These are phyloP conservation scores for Yamadazyma philogaea DNA, from an alignment of 805 yeast genomes.

Conservation along the genomic window DNA sequence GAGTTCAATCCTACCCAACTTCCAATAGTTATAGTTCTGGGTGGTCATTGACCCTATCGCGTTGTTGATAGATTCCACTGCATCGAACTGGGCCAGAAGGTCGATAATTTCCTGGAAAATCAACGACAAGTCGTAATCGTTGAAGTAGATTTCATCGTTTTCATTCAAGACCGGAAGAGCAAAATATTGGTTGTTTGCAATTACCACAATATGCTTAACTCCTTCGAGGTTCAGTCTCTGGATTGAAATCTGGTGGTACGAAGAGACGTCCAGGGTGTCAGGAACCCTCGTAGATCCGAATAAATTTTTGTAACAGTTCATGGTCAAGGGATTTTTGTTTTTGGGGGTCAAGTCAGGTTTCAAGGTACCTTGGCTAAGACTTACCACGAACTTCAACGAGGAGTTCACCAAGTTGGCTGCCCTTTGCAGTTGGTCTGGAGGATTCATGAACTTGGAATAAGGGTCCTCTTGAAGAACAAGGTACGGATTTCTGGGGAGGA, in stretches of 20 bases:
- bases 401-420: conserved; percentile 67
- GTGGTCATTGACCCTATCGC: conserved; percentile 56
- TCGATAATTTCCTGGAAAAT: conserved; percentile 44
- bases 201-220: conserved; percentile 48
- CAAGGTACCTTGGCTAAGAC: conserved; percentile 52
- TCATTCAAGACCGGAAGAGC: conserved; percentile 45
- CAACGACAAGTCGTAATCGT: conserved; percentile 48
- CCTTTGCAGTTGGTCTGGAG: conserved; percentile 65
- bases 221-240: conserved; percentile 32
- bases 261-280: conserved; percentile 20
- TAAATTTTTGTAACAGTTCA: conserved; percentile 63
- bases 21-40: conserved; percentile 50
- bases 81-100: conserved; percentile 31
- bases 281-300: conserved; percentile 67
- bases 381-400: conserved; percentile 60
- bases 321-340: conserved; percentile 52
- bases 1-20: conserved; percentile 41
- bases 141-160: conserved; percentile 47
- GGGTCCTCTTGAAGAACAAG: conserved; percentile 75
- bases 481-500: conserved; percentile 76
- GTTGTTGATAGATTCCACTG: conserved; percentile 38
- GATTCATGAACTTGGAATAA: conserved; percentile 47
- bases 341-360: conserved; percentile 58
- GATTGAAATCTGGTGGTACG: conserved; percentile 31
- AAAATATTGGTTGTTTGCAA: conserved; percentile 51